These are phyloP conservation scores for Annulohypoxylon bovei DNA, from an alignment of 495 filamentous ascomycete species.

Conservation along the genomic window DNA sequence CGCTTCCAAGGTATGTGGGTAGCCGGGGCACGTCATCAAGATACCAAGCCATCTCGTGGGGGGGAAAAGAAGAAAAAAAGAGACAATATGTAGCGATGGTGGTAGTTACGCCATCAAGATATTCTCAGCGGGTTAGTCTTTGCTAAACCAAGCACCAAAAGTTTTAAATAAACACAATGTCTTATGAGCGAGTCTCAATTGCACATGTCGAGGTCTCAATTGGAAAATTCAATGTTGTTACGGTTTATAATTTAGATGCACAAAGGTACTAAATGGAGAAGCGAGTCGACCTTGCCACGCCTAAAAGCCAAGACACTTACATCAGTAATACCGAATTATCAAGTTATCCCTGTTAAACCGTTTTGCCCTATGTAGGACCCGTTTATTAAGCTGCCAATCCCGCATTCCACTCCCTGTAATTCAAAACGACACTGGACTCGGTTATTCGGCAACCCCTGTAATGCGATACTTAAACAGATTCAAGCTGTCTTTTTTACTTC, in stretches of 20 bases:
- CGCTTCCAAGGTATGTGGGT: too few relatives aligned
- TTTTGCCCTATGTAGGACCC: constrained; percentile 2
- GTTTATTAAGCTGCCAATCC: constrained; percentile 21
- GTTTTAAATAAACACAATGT: neutral
- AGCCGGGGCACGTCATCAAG: neutral
- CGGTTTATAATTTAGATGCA: neutral
- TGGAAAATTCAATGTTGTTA: neutral
- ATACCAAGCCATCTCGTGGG: neutral
- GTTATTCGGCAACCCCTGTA: constrained; percentile 29
- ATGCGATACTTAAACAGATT: constrained; percentile 16
- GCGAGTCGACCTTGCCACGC: neutral
- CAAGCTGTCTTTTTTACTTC: constrained; percentile 10
- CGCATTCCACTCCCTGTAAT: constrained; percentile 14
- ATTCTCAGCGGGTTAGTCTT: neutral
- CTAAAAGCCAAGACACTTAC: neutral
- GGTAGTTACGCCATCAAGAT: neutral
- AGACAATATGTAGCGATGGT: neutral
- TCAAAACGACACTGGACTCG: constrained; percentile 15
- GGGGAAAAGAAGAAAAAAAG: neutral
- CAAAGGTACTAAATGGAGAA: neutral
- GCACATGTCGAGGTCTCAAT: neutral
- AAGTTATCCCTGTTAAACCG: neutral
- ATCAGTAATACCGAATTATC: neutral
- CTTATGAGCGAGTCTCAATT: neutral
- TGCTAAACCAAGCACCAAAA: neutral